Conservation (phyloP, 2,329 filamentous ascomycete species). For the Sphaerostilbella broomeana region DNA sequence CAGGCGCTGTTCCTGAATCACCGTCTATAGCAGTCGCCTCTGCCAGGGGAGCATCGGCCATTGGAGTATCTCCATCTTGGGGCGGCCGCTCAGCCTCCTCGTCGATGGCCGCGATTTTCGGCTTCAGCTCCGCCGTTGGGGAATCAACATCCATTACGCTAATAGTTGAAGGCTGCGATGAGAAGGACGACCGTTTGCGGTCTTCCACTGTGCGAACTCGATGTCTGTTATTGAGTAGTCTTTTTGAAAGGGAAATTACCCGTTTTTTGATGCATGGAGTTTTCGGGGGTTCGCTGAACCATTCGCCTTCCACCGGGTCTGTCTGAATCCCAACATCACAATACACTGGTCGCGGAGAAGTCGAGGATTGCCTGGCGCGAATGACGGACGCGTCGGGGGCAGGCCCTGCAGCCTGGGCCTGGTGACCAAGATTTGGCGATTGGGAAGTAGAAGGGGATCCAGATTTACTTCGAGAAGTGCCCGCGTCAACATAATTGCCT, state of each 20-base stretch:
- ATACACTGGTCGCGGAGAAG: slow-evolving; percentile 37
- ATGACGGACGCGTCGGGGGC: slow-evolving; percentile 23
- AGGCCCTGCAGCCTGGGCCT: slow-evolving; percentile 22
- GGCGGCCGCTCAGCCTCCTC: slow-evolving; percentile 21
- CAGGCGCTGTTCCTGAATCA: background rate
- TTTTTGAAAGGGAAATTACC: slow-evolving; percentile 47
- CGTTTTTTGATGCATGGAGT: slow-evolving; percentile 38
- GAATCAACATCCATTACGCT: slow-evolving; percentile 37
- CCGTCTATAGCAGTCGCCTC: slow-evolving; percentile 19
- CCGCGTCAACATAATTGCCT: slow-evolving; percentile 45
- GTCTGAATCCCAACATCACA: slow-evolving; percentile 48
- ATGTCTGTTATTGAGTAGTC: slow-evolving; percentile 44
- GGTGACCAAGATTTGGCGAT: slow-evolving; percentile 31
- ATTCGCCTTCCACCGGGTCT: slow-evolving; percentile 46
- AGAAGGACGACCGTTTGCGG: slow-evolving; percentile 22
- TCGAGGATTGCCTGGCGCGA: slow-evolving; percentile 34
- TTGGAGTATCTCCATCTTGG: slow-evolving; percentile 19
- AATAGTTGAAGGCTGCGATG: slow-evolving; percentile 21
- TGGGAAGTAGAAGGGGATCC: slow-evolving; percentile 41
- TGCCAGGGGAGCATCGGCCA: slow-evolving; percentile 25
- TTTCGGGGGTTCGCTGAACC: slow-evolving; percentile 38
- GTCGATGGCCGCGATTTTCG: slow-evolving; percentile 15
- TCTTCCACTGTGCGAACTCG: slow-evolving; percentile 35
- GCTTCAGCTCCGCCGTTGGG: slow-evolving; percentile 27
- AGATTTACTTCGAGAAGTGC: slow-evolving; percentile 48